Base-by-base conservation (phyloP, 2,329 filamentous ascomycete genomes). In the Scedosporium minutisporum region DNA sequence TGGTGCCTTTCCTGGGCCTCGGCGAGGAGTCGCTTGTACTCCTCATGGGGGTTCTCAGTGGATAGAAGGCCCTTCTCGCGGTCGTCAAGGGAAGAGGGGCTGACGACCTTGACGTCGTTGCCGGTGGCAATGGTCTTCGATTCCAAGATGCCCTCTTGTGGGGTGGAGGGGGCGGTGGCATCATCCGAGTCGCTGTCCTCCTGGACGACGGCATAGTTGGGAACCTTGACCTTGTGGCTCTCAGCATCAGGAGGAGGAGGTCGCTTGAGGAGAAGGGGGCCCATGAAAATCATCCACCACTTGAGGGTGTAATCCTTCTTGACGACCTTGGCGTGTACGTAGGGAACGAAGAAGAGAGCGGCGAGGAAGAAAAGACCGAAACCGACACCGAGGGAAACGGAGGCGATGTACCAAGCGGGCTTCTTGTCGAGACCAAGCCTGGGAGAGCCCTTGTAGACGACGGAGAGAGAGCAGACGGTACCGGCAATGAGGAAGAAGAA, bases 371-470 rank as follows among this genome's bases (percentile, higher is more conserved):
- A 78, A 42, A 91, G 75, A 63, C 84, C 87, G 57, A 74, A 77
- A 64, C 87, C 88, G 42, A 79, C 80, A 46, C 88, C 87, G 64
- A 91, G 69, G 18, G 85, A 87, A 64, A 91, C 87, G 14, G 82
- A 75, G 10, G 80, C 87, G 65, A 91, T 83, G 70, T 84, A 91
- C 81, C 82, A 86, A 7, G 74, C 73, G 2, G 88, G 86, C 78
- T 87, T 88, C 75, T 87, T 83, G 76, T 76, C 79, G 27, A 90
- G 77, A 23, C 81, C 80, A 29, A 90, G 81, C 64, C 79, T 86
- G 25, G 89, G 88, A 10, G 88, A 90, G 41, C 89, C 89, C 80
- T 92, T 91, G 82, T 90, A 91, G 67, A 92, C 88, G 68, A 93
- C 86, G 53, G 87, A 90, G 4, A 93, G 80, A 0, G 88, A 89